Evolutionary conservation across 441 rosid species (phyloP).

Genomic region (Corymbia calophylla): DNA sequence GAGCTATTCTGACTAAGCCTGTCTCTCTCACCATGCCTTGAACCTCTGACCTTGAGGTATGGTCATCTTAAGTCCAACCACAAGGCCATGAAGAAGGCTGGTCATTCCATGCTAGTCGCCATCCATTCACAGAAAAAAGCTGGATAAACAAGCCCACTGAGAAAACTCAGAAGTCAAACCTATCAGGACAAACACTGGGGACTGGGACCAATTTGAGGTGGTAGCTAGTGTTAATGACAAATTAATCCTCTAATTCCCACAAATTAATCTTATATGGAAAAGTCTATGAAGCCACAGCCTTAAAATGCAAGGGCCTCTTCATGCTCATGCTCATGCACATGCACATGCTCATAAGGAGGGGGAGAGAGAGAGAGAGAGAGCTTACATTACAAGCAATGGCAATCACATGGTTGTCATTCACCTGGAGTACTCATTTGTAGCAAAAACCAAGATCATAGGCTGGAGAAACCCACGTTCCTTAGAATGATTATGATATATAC

Average conservation of each 20-base stretch:
- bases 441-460: not conserved
- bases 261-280: not conserved
- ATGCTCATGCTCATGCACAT: not conserved
- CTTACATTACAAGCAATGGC: not conserved
- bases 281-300: not conserved
- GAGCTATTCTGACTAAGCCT: not conserved
- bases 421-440: not conserved
- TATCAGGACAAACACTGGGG: not conserved
- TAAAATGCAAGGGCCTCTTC: not conserved
- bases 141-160: not conserved
- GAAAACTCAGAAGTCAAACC: not conserved
- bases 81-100: not conserved
- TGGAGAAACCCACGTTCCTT: not conserved
- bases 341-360: not conserved
- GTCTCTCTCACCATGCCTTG: not conserved
- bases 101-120: not conserved
- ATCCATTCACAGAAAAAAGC: not conserved
- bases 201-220: not conserved
- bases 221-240: not conserved
- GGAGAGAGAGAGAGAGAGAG: not conserved
- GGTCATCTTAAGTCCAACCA: not conserved
- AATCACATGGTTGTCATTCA: not conserved
- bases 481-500: not conserved
- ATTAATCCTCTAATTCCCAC: not conserved
- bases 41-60: too few species aligned